Percentiles rank a stretch among this genome's conserved stretches.
These are phyloP conservation scores for Gaultheria prostrata DNA, from an alignment of 148 eudicot species.

Conservation along the genomic window DNA sequence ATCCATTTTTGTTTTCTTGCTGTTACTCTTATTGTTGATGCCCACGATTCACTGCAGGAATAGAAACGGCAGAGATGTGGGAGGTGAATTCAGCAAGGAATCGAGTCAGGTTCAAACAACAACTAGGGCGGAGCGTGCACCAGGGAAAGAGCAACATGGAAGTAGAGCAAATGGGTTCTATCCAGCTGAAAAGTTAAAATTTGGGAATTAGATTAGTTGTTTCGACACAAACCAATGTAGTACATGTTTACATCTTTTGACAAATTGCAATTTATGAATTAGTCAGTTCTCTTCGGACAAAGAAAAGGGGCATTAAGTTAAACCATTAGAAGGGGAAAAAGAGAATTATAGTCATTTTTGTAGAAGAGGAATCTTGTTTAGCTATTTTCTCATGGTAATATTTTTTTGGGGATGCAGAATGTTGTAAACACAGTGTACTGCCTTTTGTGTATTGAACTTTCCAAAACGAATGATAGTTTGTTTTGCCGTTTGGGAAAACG, in stretches of 20 bases:
- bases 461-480: background rate
- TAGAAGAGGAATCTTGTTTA: background rate
- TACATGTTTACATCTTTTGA: background rate
- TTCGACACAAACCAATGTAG: background rate
- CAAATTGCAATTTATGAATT: background rate
- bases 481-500: background rate
- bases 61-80: constrained; percentile 20
- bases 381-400: background rate
- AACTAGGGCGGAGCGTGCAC: constrained; percentile 12
- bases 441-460: background rate
- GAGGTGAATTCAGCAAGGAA: constrained; percentile 10
- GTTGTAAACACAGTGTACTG: background rate
- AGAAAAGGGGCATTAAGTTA: background rate
- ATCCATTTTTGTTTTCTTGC: background rate
- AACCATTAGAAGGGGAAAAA: background rate
- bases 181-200: constrained; percentile 44
- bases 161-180: constrained; percentile 33
- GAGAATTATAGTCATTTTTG: background rate
- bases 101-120: constrained; percentile 9
- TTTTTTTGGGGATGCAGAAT: background rate
- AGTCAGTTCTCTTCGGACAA: background rate
- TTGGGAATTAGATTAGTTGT: constrained; percentile 28
- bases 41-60: constrained; percentile 23
- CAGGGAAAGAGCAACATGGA: constrained; percentile 25
- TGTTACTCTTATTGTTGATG: background rate